Evolutionary conservation across 306 rosid genomes (phyloP).

Genomic region (Vicia faba): DNA sequence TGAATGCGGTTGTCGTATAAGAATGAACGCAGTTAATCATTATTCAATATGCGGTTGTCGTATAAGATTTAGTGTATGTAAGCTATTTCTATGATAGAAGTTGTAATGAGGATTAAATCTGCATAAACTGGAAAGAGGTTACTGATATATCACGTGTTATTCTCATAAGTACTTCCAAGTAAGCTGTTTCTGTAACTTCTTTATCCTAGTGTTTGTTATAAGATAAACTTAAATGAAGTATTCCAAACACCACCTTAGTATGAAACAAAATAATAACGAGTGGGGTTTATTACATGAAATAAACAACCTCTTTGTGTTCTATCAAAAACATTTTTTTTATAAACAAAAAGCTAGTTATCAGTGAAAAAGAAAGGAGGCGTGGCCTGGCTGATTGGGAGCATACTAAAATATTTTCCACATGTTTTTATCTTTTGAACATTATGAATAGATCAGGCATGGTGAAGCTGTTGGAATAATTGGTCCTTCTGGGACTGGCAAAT

Average conservation of each 20-base stretch:
- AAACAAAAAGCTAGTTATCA: neutral
- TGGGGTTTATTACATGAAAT: neutral
- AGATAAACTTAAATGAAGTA: neutral
- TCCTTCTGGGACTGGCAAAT: constrained; percentile 99
- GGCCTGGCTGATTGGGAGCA: constrained; percentile 13
- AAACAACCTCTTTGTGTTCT: constrained; percentile 7
- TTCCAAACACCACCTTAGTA: neutral
- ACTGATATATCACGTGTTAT: neutral
- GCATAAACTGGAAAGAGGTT: neutral
- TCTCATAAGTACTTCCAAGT: neutral
- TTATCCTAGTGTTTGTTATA: neutral
- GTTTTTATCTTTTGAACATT: neutral
- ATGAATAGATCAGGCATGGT: constrained; percentile 85
- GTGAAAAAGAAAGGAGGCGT: constrained; percentile 1
- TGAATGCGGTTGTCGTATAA: neutral
- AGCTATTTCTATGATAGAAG: neutral
- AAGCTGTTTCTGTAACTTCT: neutral
- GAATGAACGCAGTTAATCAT: no score
- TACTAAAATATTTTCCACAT: constrained; percentile 20
- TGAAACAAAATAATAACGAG: constrained; percentile 3
- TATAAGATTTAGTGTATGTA: neutral
- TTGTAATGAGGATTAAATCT: neutral
- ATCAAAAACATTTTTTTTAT: neutral
- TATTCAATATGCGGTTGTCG: neutral
- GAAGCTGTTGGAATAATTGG: constrained; percentile 99